Evolutionary conservation across 1,284 basidiomycete genomes (phyloP).

Genomic region (Fomitiporia mediterranea): DNA sequence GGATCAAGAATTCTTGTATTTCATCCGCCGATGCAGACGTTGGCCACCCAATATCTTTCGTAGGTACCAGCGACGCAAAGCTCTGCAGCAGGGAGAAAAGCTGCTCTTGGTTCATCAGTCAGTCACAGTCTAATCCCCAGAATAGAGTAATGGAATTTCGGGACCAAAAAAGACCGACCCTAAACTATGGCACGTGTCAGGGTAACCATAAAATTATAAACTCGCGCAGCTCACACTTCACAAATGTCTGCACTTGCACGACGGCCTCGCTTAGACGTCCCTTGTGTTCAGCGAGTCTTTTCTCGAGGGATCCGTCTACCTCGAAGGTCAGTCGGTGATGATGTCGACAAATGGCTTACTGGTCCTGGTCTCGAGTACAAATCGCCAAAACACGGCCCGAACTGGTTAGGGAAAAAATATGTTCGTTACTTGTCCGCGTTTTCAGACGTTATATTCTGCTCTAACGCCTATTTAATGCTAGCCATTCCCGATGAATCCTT

Average conservation of each 20-base stretch:
- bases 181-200: slow-evolving; percentile 11
- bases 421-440: slow-evolving; percentile 7
- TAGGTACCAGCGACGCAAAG: slow-evolving; percentile 51
- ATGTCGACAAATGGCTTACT: slow-evolving; percentile 13
- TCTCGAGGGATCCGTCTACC: slow-evolving; percentile 11
- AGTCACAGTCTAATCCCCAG: not conserved
- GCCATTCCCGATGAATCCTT: slow-evolving; percentile 81
- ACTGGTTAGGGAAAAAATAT: slow-evolving; percentile 17
- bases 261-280: slow-evolving; percentile 11
- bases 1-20: slow-evolving; percentile 51
- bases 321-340: slow-evolving; percentile 5
- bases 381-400: slow-evolving; percentile 6
- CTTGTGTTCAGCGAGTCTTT: not conserved
- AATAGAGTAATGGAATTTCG: not conserved
- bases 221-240: not conserved
- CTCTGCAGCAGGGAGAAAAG: slow-evolving; percentile 43
- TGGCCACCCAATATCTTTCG: slow-evolving; percentile 39
- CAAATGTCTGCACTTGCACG: slow-evolving; percentile 12
- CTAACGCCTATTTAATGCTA: slow-evolving; percentile 26
- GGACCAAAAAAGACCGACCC: slow-evolving; percentile 4
- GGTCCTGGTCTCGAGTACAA: slow-evolving; percentile 12
- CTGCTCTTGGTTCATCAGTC: slow-evolving; percentile 9
- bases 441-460: slow-evolving; percentile 18
- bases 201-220: not conserved
- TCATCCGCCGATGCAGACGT: slow-evolving; percentile 29